These are phyloP conservation scores for Pseudogymnoascus sp. DNA, from an alignment of 2,329 filamentous ascomycete species.

Conservation along the genomic window DNA sequence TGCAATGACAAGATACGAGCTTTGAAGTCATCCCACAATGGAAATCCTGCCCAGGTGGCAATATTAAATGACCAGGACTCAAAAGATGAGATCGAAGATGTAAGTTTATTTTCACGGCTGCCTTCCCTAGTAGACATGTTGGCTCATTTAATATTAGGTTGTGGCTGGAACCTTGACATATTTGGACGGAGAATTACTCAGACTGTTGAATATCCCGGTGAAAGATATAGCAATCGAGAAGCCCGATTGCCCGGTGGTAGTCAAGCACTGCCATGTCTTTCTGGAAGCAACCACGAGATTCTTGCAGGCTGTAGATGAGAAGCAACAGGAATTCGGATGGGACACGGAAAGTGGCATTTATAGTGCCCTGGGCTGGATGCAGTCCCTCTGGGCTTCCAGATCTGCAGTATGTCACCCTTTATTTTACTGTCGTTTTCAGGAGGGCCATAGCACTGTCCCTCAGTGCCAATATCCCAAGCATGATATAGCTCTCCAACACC, in stretches of 20 bases:
- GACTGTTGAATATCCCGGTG: slow-evolving; percentile 14
- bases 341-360: slow-evolving; percentile 18
- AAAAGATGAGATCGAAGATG: slow-evolving; percentile 21
- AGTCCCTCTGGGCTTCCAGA: slow-evolving; percentile 29
- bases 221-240: neutral
- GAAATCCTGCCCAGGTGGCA: neutral
- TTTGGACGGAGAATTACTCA: slow-evolving; percentile 6
- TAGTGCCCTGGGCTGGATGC: slow-evolving; percentile 24
- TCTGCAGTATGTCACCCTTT: slow-evolving; percentile 16
- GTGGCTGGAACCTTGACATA: slow-evolving; percentile 6
- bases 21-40: neutral
- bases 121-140: slow-evolving; percentile 10
- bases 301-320: slow-evolving; percentile 24
- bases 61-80: neutral
- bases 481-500: neutral
- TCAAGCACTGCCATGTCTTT: slow-evolving; percentile 24
- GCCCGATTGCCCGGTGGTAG: slow-evolving; percentile 14
- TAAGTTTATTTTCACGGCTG: slow-evolving; percentile 16
- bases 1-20: neutral
- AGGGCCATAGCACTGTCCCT: neutral
- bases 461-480: neutral
- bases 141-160: slow-evolving; percentile 1
- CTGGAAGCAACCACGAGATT: slow-evolving; percentile 23
- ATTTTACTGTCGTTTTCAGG: neutral
- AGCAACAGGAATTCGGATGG: slow-evolving; percentile 21